Evolutionary conservation across 495 filamentous ascomycete species (phyloP), one percentile per base, ranked within the genome.

Genomic region (Collariella sp.): DNA sequence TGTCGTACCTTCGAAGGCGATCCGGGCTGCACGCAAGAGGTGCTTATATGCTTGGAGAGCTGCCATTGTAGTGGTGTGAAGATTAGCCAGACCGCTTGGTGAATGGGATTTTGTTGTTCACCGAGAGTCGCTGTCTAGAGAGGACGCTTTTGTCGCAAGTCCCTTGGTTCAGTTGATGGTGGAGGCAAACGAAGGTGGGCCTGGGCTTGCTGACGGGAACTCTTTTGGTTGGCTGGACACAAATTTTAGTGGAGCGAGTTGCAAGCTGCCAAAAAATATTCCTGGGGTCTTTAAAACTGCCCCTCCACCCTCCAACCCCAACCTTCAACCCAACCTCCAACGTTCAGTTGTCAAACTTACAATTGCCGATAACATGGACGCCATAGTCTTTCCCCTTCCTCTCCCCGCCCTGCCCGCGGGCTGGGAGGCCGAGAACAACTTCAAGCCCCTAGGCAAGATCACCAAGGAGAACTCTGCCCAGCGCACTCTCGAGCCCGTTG

Each of bases 401-500:
- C 79, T 96, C 18, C 91, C 91, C 19, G 62, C 81, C 58, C 78
- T 97, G 53, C 83, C 90, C 36, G 77, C 80, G 61, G 88, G 83
- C 59, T 97, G 93, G 93, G 69, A 79, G 40, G 87, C 82, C 38
- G 89, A 96, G 59, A 91, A 90, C 69, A 86, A 95, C 70, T 96
- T 96, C 78, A 89, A 93, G 73, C 70, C 85, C 47, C 70, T 91
- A 50, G 84, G 83, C 60, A 72, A 75, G 50, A 71, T 91, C 54
- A 86, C 84, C 46, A 61, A 69, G 44, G 74, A 71, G 24, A 73
- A 75, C 36, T 78, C 88, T 19, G 86, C 80, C 22, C 82, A 88
- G 73, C 84, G 90, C 54, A 89, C 86, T 56, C 79, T 98, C 61
- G 94, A 97, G 78, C 89, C 93, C 45, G 87, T 96, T 58, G 93